Evolutionary conservation across 495 filamentous ascomycete genomes (phyloP), one percentile per base, ranked within the genome.

Genomic region (Patellaria atrata): DNA sequence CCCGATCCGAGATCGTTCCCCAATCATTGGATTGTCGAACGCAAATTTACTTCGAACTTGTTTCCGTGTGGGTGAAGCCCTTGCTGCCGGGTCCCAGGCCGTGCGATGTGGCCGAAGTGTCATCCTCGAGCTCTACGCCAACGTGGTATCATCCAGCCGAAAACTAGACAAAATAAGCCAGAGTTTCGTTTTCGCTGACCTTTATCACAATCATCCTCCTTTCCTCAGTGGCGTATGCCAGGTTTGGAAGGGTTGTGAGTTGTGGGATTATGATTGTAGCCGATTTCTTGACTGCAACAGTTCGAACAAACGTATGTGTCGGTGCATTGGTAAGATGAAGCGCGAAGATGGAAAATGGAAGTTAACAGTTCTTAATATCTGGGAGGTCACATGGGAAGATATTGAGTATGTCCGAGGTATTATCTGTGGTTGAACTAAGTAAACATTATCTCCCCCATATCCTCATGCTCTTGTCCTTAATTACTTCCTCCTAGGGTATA

Each of bases 1-100:
- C 7, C 56, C 52, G 8, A 45, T 69, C 15, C 54, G 53, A 1
- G 68, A 72, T 43, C 64, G 69, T 13, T 65, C 63, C 17, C 60
- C 59, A 0, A 55, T 78, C 20, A 42, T 61, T 1, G 70, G 72
- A 9, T 43, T 73, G 13, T 64, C 67, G 1, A 45, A 62, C 22
- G 38, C 52, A 10, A 56, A 44, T 2, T 27, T 65, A 9, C 53
- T 76, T 3, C 64, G 70, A 22, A 70, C 65, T 2, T 77, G 71
- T 41, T 79, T 79, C 47, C 65, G 70, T 5, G 60, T 72, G 28
- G 71, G 67, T 12, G 65, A 73, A 35, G 61, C 73, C 27, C 37
- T 76, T 13, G 55, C 53, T 19, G 43, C 46, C 45, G 63, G 58
- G 23, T 49, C 43, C 22, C 54, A 62, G 26, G 63, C 61, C 28